Conservation (phyloP, 2,329 filamentous ascomycete genomes). For the Aspergillus sergii region DNA sequence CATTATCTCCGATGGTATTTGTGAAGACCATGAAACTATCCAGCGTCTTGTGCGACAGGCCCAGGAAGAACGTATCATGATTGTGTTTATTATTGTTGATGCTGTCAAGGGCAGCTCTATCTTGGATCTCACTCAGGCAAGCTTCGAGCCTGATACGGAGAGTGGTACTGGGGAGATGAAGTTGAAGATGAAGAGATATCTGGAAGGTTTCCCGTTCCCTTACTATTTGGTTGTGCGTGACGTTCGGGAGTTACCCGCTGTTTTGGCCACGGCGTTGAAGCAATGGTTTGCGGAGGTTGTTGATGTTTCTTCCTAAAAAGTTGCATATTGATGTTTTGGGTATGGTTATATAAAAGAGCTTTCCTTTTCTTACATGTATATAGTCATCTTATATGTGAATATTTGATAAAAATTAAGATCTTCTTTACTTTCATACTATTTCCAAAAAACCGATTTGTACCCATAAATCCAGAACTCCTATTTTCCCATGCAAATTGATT, state of each 20-base stretch:
- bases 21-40: conserved; percentile 84
- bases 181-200: conserved; percentile 83
- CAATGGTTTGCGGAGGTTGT: conserved; percentile 89
- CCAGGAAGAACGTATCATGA: conserved; percentile 92
- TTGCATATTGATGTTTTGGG: conserved; percentile 1
- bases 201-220: conserved; percentile 94
- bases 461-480: conserved; percentile 1
- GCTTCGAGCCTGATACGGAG: conserved; percentile 69
- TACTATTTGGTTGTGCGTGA: conserved; percentile 96
- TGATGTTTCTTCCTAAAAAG: conserved; percentile 41
- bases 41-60: conserved; percentile 81
- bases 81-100: conserved; percentile 97
- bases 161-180: conserved; percentile 61
- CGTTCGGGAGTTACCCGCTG: conserved; percentile 84
- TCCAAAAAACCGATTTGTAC: neutral
- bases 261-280: conserved; percentile 82
- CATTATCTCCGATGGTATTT: conserved; percentile 91
- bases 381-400: conserved; percentile 4
- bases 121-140: conserved; percentile 83
- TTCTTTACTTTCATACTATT: neutral
- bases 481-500: neutral
- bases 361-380: conserved; percentile 4
- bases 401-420: neutral
- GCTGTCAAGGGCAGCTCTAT: conserved; percentile 61
- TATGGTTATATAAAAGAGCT: conserved; percentile 11